These are phyloP conservation scores for Coniochaeta sp. DNA, from an alignment of 2,329 filamentous ascomycete species.

Conservation along the genomic window DNA sequence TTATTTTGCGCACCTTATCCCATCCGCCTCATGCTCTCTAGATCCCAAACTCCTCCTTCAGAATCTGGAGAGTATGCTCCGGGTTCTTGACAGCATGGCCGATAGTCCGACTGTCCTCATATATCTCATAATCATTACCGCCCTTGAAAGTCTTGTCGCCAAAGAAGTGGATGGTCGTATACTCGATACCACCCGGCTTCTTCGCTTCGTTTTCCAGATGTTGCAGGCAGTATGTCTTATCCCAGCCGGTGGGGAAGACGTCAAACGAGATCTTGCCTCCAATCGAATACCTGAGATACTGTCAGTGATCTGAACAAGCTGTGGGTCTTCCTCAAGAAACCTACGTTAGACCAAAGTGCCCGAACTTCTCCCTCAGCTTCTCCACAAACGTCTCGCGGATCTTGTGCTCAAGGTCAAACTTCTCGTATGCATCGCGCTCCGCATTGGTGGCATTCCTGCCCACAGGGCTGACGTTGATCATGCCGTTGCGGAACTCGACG, in stretches of 20 bases:
- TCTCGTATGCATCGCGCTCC: constrained; percentile 78
- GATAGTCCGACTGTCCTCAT: constrained; percentile 68
- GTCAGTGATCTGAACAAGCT: too few relatives aligned
- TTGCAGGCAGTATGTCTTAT: constrained; percentile 93
- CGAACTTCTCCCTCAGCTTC: constrained; percentile 72
- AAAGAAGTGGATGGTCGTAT: constrained; percentile 93
- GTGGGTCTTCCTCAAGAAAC: too few relatives aligned
- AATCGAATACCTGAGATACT: constrained; percentile 70
- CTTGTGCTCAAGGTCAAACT: constrained; percentile 70
- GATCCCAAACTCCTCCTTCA: constrained; percentile 75
- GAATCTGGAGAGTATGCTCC: constrained; percentile 70
- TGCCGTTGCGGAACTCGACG: constrained; percentile 83
- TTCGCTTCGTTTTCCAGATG: constrained; percentile 78
- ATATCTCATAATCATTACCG: constrained; percentile 96
- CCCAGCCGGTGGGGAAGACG: constrained; percentile 94
- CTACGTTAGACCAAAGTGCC: constrained; percentile 76
- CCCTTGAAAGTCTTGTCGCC: constrained; percentile 90
- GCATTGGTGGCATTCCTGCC: constrained; percentile 76
- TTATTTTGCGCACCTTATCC: too few relatives aligned
- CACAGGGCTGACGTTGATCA: constrained; percentile 80
- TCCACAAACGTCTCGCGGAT: constrained; percentile 72
- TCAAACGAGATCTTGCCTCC: constrained; percentile 98
- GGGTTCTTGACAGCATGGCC: constrained; percentile 80
- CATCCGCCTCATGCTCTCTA: too few relatives aligned
- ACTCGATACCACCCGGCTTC: constrained; percentile 63